Base-by-base conservation (phyloP, 306 rosid genomes). In the Parietaria judaica region DNA sequence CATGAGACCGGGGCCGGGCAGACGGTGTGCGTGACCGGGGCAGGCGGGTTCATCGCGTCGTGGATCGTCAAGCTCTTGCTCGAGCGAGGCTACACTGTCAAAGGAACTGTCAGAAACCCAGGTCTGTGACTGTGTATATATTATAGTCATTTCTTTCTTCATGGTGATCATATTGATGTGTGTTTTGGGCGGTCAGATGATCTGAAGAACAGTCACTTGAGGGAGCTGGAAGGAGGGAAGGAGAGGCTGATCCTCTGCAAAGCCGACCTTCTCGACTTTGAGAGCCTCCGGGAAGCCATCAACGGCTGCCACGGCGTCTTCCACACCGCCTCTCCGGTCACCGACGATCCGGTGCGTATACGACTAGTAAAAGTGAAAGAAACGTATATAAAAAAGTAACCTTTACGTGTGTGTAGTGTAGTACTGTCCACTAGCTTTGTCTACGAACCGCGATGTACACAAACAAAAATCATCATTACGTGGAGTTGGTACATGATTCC, bases 21-120 rank as follows among this genome's bases (percentile, higher is more conserved):
- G 71, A 92, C 80, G 8, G 78, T 92, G 8, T 88, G 96, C 51
- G 95, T 92, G 66, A 88, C 99, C 48, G 99, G 99, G 3, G 99
- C 99, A 11, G 96, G 90, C 1, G 99, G 99, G 14, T 92, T 86
- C 78, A 88, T 92, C 54, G 99, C 96, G 12, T 88, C 99, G 6
- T 92, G 99, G 96, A 78, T 86, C 0, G 96, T 88, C 2, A 86
- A 84, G 35, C 83, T 84, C 45, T 84, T 92, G 13, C 79, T 92
- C 0, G 74, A 82, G 48, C 83, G 76, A 78, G 95, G 94, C 15
- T 92, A 92, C 77, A 64, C 65, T 41, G 99, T 92, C 4, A 79
- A 73, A 76, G 99, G 96, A 68, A 92, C 99, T 46, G 65, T 88
- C 7, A 61, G 96, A 70, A 92, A 88, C 66, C 95, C 98, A 68